A percentile compares a stretch with the other conserved stretches of the same genome.
Conservation (phyloP, 208 protist genomes). For the Trypanosoma scelopori region DNA sequence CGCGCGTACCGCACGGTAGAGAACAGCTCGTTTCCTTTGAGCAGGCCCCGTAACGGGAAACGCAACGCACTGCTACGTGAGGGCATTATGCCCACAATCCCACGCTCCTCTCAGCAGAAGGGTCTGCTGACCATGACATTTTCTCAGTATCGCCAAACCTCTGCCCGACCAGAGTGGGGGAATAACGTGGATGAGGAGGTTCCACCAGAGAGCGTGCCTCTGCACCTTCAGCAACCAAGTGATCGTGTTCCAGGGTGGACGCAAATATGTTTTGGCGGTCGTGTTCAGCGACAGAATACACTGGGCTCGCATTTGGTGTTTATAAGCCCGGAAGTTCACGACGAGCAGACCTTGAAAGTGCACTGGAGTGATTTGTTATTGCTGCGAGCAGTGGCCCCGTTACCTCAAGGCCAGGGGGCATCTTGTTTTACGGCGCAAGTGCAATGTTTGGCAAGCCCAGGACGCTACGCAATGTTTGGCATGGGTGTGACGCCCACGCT, state of each 20-base stretch:
- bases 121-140: neutral
- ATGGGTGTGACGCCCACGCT: constrained; percentile 24
- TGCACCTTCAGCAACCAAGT: constrained; percentile 25
- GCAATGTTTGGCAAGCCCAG: constrained; percentile 26
- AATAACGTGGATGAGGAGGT: constrained; percentile 14
- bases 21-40: neutral
- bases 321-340: constrained; percentile 28
- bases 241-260: constrained; percentile 34
- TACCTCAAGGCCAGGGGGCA: constrained; percentile 15
- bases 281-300: constrained; percentile 33
- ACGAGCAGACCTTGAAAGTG: constrained; percentile 17
- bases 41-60: constrained; percentile 12
- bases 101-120: constrained; percentile 7
- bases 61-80: constrained; percentile 31
- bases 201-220: neutral
- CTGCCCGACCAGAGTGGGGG: constrained; percentile 9
- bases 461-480: constrained; percentile 31
- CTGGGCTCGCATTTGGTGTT: constrained; percentile 29
- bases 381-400: constrained; percentile 25
- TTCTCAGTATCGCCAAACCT: constrained; percentile 7
- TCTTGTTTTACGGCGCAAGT: constrained; percentile 28
- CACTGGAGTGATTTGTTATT: constrained; percentile 30
- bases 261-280: constrained; percentile 28
- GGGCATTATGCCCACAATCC: constrained; percentile 30
- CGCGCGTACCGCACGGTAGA: neutral